phyloP scores from a whole-genome alignment of 2,329 filamentous ascomycete genomes.

The Curvularia sp. region DNA sequence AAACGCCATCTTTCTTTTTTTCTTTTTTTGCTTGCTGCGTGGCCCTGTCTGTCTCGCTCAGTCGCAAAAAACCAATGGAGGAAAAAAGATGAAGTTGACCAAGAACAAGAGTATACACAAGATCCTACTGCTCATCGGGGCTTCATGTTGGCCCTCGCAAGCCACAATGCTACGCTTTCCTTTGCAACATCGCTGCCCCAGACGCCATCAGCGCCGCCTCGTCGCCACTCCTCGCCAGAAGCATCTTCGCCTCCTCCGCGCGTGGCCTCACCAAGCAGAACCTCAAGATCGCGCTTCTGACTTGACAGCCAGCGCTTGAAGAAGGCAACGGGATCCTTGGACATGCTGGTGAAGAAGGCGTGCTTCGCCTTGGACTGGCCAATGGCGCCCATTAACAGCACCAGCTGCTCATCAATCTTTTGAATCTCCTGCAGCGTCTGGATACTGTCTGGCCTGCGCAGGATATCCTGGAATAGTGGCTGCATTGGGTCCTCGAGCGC shows the following conservation, averaged over 20 bases:
- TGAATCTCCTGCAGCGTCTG: conserved; percentile 78
- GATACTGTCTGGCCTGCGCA: conserved; percentile 57
- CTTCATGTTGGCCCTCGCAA: conserved; percentile 54
- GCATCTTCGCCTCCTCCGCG: conserved; percentile 61
- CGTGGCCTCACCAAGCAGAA: conserved; percentile 82
- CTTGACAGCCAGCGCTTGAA: conserved; percentile 87
- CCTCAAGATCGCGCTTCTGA: conserved; percentile 88
- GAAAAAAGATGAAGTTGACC: conserved; percentile 3
- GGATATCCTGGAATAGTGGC: conserved; percentile 65
- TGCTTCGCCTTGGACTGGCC: conserved; percentile 88
- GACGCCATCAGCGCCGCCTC: conserved; percentile 66
- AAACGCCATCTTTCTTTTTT: conserved; percentile 19
- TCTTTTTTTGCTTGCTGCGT: too few relatives aligned
- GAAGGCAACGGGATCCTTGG: conserved; percentile 83
- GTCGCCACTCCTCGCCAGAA: conserved; percentile 73
- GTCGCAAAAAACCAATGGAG: too few relatives aligned
- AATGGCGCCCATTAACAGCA: conserved; percentile 81
- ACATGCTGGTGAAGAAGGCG: conserved; percentile 80
- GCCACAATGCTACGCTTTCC: conserved; percentile 68
- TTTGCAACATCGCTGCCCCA: conserved; percentile 69
- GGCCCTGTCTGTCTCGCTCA: not conserved
- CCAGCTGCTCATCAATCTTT: conserved; percentile 82
- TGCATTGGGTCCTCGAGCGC: conserved; percentile 83
- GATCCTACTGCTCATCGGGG: conserved; percentile 29
- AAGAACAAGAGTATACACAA: not conserved